Evolutionary conservation across 495 filamentous ascomycete genomes (phyloP), one percentile per base, ranked within the genome.

Genomic region (Tuber umbilicatum): DNA sequence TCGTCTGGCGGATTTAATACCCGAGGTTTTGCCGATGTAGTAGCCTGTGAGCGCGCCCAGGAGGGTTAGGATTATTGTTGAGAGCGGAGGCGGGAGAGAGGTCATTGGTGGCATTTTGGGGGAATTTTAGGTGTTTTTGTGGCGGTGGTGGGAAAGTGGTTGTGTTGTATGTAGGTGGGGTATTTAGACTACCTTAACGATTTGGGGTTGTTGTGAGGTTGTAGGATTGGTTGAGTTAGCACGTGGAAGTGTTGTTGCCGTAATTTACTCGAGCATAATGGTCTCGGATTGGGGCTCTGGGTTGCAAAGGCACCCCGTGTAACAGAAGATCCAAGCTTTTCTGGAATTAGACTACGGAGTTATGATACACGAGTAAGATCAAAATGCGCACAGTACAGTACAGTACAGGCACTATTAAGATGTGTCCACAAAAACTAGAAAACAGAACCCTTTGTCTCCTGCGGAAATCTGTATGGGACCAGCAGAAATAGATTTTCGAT

Each of bases 1-100:
- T 27, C 37, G 71, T 42, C 72, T 70, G 45, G 74, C 67, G 42
- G 45, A 43, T 40, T 78, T 74, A 21, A 82, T 73, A 16, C 80
- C 74, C 23, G 80, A 74, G 69, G 77, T 68, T 70, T 82, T 82
- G 35, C 81, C 80, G 72, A 82, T 71, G 55, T 80, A 80, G 75
- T 82, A 82, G 27, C 81, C 81, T 19, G 77, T 69, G 27, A 78
- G 27, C 64, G 73, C 75, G 45, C 77, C 76, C 70, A 82, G 45
- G 60, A 76, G 70, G 6, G 75, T 64, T 10, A 75, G 70, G 42
- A 80, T 50, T 21, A 81, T 50, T n/a, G 79, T 70, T 17, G 75
- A 38, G 6, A 74, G 31, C n/a, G 75, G 72, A 47, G 79, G 69
- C 17, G 73, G 31, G 55, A 31, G 55, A 14, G 55, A 64, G 55